Evolutionary conservation across 768 basidiomycete species (phyloP).

Genomic region (Lenzites betulinus): DNA sequence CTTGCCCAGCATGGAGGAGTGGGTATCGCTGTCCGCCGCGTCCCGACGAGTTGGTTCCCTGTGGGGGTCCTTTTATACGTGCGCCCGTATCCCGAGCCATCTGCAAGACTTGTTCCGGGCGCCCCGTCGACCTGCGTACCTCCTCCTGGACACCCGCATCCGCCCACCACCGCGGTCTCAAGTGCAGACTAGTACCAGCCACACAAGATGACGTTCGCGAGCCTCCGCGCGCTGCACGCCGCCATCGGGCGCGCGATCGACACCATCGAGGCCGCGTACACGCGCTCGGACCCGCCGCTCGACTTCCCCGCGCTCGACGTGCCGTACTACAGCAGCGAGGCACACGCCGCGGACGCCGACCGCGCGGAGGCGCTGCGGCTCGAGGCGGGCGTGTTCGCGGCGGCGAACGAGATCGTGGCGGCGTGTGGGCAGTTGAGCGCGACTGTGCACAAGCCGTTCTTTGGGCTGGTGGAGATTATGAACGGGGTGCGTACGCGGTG

Average conservation of each 20-base stretch:
- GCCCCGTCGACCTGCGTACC: no score
- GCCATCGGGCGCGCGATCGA: slow-evolving; percentile 68
- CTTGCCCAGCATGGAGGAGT: no score
- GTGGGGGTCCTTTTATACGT: no score
- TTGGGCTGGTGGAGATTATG: slow-evolving; percentile 60
- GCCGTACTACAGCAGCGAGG: slow-evolving; percentile 12
- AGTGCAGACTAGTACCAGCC: no score
- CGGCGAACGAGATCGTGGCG: slow-evolving; percentile 25
- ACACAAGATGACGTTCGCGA: slow-evolving; percentile 55
- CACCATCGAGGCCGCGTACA: slow-evolving; percentile 61
- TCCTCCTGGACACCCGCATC: no score
- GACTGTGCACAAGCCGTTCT: slow-evolving; percentile 35
- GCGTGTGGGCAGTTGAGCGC: slow-evolving; percentile 27
- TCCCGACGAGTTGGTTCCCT: no score
- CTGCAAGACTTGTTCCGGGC: no score
- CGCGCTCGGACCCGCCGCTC: neutral
- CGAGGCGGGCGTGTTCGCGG: slow-evolving; percentile 23
- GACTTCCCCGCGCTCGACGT: slow-evolving; percentile 15
- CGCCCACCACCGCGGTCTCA: no score
- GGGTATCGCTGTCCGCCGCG: no score
- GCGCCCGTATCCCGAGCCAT: no score
- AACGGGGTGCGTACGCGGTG: slow-evolving; percentile 45
- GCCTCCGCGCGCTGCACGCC: slow-evolving; percentile 61
- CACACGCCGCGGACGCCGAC: neutral
- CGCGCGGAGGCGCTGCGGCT: slow-evolving; percentile 21